Conservation (phyloP, 1,284 basidiomycete species). For the Puccinia brachypodii region DNA sequence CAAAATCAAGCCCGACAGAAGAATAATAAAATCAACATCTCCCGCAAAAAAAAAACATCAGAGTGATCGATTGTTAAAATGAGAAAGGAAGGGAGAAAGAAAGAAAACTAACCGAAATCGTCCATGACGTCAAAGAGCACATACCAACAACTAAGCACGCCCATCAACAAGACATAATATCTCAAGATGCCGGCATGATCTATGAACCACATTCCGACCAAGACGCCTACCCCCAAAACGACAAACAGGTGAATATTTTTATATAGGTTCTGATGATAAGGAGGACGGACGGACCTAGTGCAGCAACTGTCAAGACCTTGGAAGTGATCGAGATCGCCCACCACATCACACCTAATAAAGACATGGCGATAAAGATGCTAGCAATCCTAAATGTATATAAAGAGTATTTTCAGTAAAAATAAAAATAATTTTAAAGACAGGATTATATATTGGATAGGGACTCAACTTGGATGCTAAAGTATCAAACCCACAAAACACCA, state of each 20-base stretch:
- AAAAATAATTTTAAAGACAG: too few species aligned
- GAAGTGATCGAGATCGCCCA: constrained; percentile 5
- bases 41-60: background rate
- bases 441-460: too few species aligned
- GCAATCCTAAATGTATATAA: too few species aligned
- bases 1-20: background rate
- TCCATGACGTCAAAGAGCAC: constrained; percentile 45
- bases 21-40: background rate
- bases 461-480: constrained; percentile 53
- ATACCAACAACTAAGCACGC: constrained; percentile 44
- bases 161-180: constrained; percentile 36
- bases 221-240: background rate
- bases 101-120: constrained; percentile 27
- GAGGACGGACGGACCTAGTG: constrained; percentile 12
- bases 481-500: constrained; percentile 54
- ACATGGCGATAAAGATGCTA: constrained; percentile 37
- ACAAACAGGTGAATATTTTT: background rate
- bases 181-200: constrained; percentile 44
- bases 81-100: background rate
- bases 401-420: too few species aligned
- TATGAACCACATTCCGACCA: constrained; percentile 41
- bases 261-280: background rate
- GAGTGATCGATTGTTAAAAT: background rate
- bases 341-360: constrained; percentile 27
- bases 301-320: background rate